Evolutionary conservation across 768 basidiomycete species (phyloP).

Genomic region (Rhodotorula taiwanensis): DNA sequence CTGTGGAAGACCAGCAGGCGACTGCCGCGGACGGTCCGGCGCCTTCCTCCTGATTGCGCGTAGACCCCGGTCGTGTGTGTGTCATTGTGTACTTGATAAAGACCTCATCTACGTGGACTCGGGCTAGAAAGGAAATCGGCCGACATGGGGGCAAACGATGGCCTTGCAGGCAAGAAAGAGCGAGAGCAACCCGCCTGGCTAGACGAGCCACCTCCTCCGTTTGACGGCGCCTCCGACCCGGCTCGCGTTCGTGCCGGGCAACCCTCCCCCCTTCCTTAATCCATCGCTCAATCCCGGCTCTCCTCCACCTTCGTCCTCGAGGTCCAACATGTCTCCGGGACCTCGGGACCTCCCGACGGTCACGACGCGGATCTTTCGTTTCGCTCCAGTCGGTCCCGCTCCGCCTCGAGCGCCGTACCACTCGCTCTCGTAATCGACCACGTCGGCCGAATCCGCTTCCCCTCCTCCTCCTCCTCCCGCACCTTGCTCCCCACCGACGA

Average conservation of each 20-base stretch:
- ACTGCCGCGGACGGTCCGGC: too few relatives aligned
- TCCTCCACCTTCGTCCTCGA: not conserved
- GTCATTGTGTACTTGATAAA: too few relatives aligned
- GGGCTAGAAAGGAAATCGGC: too few relatives aligned
- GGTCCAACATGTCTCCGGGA: not conserved
- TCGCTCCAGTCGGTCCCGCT: not conserved
- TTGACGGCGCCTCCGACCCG: conserved; percentile 9
- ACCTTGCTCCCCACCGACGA: not conserved
- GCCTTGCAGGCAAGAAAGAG: not conserved
- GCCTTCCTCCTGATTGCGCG: too few relatives aligned
- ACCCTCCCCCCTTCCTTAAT: too few relatives aligned
- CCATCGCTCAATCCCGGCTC: not conserved
- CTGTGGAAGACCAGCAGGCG: not conserved
- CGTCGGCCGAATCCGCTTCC: conserved; percentile 7
- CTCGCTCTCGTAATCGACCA: conserved; percentile 30
- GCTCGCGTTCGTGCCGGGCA: not conserved
- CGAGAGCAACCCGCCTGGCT: too few relatives aligned
- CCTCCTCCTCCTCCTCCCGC: not conserved
- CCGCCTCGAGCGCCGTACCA: conserved; percentile 24
- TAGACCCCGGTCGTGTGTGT: too few relatives aligned
- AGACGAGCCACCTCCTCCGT: conserved; percentile 20
- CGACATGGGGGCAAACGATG: too few relatives aligned
- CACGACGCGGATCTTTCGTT: conserved; percentile 8
- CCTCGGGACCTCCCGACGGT: not conserved
- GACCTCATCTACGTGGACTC: too few relatives aligned